Evolutionary conservation across 768 basidiomycete genomes (phyloP), one percentile per base, ranked within the genome.

Genomic region (Tricholoma flavovirens): DNA sequence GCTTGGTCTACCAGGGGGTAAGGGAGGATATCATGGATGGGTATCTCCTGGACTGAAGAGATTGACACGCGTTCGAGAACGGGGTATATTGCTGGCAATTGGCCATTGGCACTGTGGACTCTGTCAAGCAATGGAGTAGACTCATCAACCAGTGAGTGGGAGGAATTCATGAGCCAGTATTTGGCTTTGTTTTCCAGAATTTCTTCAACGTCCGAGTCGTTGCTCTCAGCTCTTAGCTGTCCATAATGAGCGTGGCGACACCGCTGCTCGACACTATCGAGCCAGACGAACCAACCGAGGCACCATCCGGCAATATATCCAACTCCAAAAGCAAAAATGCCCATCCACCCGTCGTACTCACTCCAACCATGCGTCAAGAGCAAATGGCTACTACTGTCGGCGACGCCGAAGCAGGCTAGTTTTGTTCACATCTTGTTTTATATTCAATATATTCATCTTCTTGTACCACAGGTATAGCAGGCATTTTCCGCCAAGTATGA

Each of bases 251-350:
- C 71, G 75, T 73, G 52, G 73, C 78, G 26, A 78, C 83, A 29
- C 87, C 89, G 19, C 74, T 92, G 50, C 75, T 92, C 46, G 79
- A 87, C 56, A 90, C 88, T 32, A 96, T 96, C 55, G 93, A 95
- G 68, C 84, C 93, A 29, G 93, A 96, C 69, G 92, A 93, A 42
- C 75, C 74, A 52, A 67, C 69, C 32, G 73, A 66, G 14, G 63
- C 58, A 36, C 72, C 65, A 35, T 63, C 71, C 36, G 72, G 73
- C n/a, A 73, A 71, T 56, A 76, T 73, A 52, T 48, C 46, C 24
- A 54, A 57, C 40, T 61, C 63, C 50, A 65, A 45, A 67, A 73
- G 54, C 63, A 63, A 42, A 55, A 68, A 57, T 60, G 65, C 70
- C 22, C 62, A 70, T 30, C 60, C 73, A 29, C 77, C 79, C 2